These are phyloP conservation scores for Quercus berberidifolia DNA, from an alignment of 306 rosid genomes.

Conservation along the genomic window DNA sequence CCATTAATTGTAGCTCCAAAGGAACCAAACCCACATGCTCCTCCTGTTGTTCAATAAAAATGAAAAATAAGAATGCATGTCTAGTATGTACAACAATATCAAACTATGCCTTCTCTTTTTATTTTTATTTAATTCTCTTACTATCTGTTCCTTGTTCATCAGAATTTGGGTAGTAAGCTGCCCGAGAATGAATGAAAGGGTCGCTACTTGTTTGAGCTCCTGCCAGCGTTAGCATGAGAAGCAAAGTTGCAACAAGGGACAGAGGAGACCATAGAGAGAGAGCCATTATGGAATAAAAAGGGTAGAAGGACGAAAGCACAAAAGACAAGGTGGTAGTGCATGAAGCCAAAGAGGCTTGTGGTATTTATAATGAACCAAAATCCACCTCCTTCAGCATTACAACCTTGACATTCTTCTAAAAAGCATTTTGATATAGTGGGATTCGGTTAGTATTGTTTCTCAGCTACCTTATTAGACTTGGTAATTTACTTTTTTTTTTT, in stretches of 20 bases:
- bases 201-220: slow-evolving; percentile 52
- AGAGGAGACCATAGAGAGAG: slow-evolving; percentile 31
- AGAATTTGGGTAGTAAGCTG: slow-evolving; percentile 76
- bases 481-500: not conserved
- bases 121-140: slow-evolving; percentile 32
- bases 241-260: slow-evolving; percentile 35
- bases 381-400: not conserved
- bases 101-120: not conserved
- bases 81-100: not conserved
- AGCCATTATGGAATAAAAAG: slow-evolving; percentile 39
- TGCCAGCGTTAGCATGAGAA: slow-evolving; percentile 53
- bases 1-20: slow-evolving; percentile 87
- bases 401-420: slow-evolving; percentile 37
- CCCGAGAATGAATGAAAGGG: slow-evolving; percentile 73
- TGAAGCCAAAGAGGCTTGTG: slow-evolving; percentile 15
- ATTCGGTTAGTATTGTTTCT: not conserved
- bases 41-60: slow-evolving; percentile 39
- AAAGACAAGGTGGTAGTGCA: slow-evolving; percentile 24
- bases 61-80: slow-evolving; percentile 12
- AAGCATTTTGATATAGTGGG: slow-evolving; percentile 1
- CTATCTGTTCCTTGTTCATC: slow-evolving; percentile 72
- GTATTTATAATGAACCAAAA: slow-evolving; percentile 49
- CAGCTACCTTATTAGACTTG: slow-evolving; percentile 15
- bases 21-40: slow-evolving; percentile 83
- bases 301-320: slow-evolving; percentile 5